Conservation (phyloP, 805 yeast species). For the Jamesozyma jinghongensis region DNA sequence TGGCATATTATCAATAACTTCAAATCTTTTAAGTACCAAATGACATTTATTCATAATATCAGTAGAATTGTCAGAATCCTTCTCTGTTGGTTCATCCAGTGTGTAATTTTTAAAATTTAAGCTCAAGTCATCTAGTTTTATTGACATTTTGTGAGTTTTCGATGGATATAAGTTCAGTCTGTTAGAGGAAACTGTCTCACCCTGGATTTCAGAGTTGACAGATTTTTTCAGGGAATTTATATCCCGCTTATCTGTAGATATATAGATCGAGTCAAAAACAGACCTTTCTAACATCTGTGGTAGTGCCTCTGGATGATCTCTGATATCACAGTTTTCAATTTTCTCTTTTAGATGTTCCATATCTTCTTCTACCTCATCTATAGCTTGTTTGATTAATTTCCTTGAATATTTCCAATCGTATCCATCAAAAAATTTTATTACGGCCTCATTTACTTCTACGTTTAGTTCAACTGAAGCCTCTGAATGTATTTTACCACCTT, state of each 20-base stretch:
- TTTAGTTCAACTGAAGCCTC: neutral
- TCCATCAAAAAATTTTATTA: conserved; percentile 67
- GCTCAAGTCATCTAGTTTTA: conserved; percentile 48
- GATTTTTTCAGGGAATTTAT: conserved; percentile 39
- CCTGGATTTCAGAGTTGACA: conserved; percentile 46
- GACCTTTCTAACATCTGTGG: conserved; percentile 9
- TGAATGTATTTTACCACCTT: neutral
- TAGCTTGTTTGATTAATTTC: conserved; percentile 52
- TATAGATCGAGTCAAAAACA: conserved; percentile 64
- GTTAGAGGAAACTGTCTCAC: conserved; percentile 11
- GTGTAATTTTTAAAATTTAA: conserved; percentile 38
- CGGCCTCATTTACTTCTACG: conserved; percentile 22
- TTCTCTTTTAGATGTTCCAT: neutral
- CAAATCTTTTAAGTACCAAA: conserved; percentile 44
- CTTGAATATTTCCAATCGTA: conserved; percentile 86
- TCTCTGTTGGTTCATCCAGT: conserved; percentile 37
- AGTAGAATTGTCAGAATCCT: conserved; percentile 28
- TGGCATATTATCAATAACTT: conserved; percentile 66
- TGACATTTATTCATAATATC: conserved; percentile 43
- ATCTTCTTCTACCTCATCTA: conserved; percentile 38
- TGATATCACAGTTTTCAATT: conserved; percentile 29
- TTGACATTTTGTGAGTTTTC: conserved; percentile 44
- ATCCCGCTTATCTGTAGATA: conserved; percentile 45
- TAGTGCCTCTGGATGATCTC: neutral
- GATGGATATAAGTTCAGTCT: conserved; percentile 61